Conservation (phyloP, 2,329 filamentous ascomycete species). For the Leptographium wingfieldii region DNA sequence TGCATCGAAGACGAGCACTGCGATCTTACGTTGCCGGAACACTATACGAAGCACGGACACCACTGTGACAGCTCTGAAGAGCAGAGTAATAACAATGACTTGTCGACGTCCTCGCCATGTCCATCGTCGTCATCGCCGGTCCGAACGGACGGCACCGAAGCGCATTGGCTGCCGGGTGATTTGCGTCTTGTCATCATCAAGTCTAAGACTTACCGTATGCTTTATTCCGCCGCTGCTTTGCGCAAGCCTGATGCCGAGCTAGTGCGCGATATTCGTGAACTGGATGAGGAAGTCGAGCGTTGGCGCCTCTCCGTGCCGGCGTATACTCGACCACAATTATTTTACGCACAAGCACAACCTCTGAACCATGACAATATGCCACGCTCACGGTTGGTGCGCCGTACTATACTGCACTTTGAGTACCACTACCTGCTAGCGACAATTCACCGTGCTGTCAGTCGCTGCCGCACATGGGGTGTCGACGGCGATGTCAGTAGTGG, state of each 20-base stretch:
- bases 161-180: conserved; percentile 31
- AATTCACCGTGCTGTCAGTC: conserved; percentile 41
- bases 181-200: conserved; percentile 38
- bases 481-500: conserved; percentile 2
- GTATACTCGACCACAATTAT: conserved; percentile 31
- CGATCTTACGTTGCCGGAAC: conserved; percentile 33
- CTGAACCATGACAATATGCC: conserved; percentile 12
- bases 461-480: conserved; percentile 30
- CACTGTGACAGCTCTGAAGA: background rate
- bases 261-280: conserved; percentile 38
- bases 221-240: conserved; percentile 36
- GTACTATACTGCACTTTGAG: conserved; percentile 26
- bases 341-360: background rate
- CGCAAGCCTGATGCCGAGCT: conserved; percentile 41
- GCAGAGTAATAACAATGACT: too few relatives aligned
- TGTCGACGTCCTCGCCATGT: background rate
- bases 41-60: background rate
- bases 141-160: background rate
- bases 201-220: conserved; percentile 30
- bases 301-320: conserved; percentile 38
- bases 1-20: conserved; percentile 37
- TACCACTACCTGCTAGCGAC: conserved; percentile 42
- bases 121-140: background rate
- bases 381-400: conserved; percentile 10
- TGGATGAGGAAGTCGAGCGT: conserved; percentile 42